A percentile compares a stretch with the other conserved stretches of the same genome.
Evolutionary conservation across 129 eudicot species (phyloP).

Genomic region (Silybum marianum): DNA sequence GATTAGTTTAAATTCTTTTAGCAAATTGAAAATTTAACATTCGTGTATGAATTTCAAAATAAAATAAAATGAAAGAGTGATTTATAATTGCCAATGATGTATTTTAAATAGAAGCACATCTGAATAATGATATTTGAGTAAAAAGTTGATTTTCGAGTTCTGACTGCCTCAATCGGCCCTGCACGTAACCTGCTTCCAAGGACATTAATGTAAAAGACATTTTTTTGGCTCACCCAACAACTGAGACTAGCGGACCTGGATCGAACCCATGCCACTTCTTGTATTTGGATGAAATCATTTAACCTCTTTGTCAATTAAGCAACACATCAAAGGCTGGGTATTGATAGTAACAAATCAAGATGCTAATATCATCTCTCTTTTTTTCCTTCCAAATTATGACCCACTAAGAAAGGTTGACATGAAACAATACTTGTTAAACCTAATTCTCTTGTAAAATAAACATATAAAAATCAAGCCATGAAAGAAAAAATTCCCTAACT

Average conservation of each 20-base stretch:
- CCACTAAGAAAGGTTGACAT: background rate
- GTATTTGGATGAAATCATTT: no score
- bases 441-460: no score
- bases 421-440: background rate
- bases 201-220: no score
- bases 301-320: no score
- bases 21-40: background rate
- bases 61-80: background rate
- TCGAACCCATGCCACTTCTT: no score
- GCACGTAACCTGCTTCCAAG: no score
- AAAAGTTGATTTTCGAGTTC: no score
- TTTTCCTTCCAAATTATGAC: background rate
- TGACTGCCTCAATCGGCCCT: no score
- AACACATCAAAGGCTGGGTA: no score
- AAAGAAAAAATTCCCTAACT: background rate
- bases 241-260: no score
- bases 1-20: no score
- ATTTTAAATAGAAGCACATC: background rate
- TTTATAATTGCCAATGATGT: background rate
- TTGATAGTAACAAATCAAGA: background rate
- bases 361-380: background rate
- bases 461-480: background rate
- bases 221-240: no score
- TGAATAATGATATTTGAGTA: background rate
- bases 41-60: background rate